Evolutionary conservation across 352 stramenopile species (phyloP).

Genomic region (Globisporangium megalacanthum): DNA sequence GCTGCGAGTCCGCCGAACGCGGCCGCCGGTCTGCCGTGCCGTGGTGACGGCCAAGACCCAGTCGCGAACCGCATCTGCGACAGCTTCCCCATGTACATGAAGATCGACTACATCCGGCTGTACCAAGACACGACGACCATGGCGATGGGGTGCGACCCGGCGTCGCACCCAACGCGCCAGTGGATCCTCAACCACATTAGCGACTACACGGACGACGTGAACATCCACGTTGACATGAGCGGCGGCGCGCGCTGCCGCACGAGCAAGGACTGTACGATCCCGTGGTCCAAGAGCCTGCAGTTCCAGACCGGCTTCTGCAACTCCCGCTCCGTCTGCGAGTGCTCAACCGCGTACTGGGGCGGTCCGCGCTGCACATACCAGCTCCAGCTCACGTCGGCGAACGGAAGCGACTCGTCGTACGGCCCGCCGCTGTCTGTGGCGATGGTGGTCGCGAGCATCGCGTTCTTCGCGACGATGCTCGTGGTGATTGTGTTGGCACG

Average conservation of each 20-base stretch:
- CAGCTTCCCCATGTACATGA: slow-evolving; percentile 77
- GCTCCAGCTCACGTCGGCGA: slow-evolving; percentile 16
- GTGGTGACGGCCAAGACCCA: slow-evolving; percentile 42
- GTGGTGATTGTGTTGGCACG: slow-evolving; percentile 37
- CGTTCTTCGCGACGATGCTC: slow-evolving; percentile 31
- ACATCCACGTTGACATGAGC: slow-evolving; percentile 41
- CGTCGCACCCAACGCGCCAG: slow-evolving; percentile 54
- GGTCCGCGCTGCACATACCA: slow-evolving; percentile 61
- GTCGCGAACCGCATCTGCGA: slow-evolving; percentile 66
- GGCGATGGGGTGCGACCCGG: slow-evolving; percentile 49
- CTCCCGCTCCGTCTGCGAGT: slow-evolving; percentile 37
- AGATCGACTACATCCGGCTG: slow-evolving; percentile 84
- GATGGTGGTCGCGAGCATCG: slow-evolving; percentile 18
- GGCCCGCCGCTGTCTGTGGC: slow-evolving; percentile 26
- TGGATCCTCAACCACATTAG: slow-evolving; percentile 62
- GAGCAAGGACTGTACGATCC: slow-evolving; percentile 57
- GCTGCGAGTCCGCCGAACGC: slow-evolving; percentile 53
- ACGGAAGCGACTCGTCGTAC: slow-evolving; percentile 13
- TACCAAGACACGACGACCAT: slow-evolving; percentile 64
- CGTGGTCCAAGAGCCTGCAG: slow-evolving; percentile 24
- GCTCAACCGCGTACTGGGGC: slow-evolving; percentile 51
- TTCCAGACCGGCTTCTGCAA: slow-evolving; percentile 60
- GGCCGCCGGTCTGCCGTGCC: slow-evolving; percentile 31
- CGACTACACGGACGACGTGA: slow-evolving; percentile 57
- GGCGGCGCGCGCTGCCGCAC: slow-evolving; percentile 46